These are phyloP conservation scores for Ophiocordyceps camponoti-rufipedis DNA, from an alignment of 2,329 filamentous ascomycete genomes.

Conservation along the genomic window DNA sequence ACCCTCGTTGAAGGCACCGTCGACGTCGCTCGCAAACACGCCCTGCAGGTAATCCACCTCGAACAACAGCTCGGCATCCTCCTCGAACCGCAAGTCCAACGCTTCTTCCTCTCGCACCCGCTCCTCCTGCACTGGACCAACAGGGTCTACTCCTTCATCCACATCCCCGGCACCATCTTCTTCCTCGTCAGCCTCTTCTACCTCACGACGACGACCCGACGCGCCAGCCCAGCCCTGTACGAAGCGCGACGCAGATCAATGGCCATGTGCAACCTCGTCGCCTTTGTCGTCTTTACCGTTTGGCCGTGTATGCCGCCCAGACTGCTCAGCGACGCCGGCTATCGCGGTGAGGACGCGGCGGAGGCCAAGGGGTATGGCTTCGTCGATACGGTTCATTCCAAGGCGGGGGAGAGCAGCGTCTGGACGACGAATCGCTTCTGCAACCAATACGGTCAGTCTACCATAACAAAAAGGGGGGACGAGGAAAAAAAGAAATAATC, in stretches of 20 bases:
- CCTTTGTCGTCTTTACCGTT: slow-evolving; percentile 42
- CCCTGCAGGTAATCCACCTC: slow-evolving; percentile 47
- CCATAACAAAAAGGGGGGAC: background rate
- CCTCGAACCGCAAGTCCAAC: slow-evolving; percentile 43
- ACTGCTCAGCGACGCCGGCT: slow-evolving; percentile 35
- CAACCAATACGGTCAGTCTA: slow-evolving; percentile 48
- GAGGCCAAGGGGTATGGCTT: slow-evolving; percentile 44
- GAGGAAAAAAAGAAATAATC: slow-evolving; percentile 1
- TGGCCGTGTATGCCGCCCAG: slow-evolving; percentile 48
- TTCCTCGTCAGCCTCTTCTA: slow-evolving; percentile 56
- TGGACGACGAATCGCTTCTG: slow-evolving; percentile 52
- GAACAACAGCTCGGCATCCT: slow-evolving; percentile 49
- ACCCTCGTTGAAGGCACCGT: slow-evolving; percentile 51
- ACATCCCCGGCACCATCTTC: slow-evolving; percentile 58
- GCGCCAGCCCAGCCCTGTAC: slow-evolving; percentile 27
- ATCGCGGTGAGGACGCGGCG: slow-evolving; percentile 33
- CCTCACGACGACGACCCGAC: slow-evolving; percentile 40
- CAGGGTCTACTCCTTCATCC: slow-evolving; percentile 58
- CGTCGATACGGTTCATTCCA: slow-evolving; percentile 39
- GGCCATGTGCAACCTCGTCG: slow-evolving; percentile 41
- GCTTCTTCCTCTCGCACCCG: slow-evolving; percentile 32
- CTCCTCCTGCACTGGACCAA: slow-evolving; percentile 50
- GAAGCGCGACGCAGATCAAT: slow-evolving; percentile 38
- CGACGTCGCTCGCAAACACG: slow-evolving; percentile 48
- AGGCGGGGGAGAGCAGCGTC: slow-evolving; percentile 37